These are phyloP conservation scores for Candida sanyaensis DNA, from an alignment of 1,139 yeast species.

Conservation along the genomic window DNA sequence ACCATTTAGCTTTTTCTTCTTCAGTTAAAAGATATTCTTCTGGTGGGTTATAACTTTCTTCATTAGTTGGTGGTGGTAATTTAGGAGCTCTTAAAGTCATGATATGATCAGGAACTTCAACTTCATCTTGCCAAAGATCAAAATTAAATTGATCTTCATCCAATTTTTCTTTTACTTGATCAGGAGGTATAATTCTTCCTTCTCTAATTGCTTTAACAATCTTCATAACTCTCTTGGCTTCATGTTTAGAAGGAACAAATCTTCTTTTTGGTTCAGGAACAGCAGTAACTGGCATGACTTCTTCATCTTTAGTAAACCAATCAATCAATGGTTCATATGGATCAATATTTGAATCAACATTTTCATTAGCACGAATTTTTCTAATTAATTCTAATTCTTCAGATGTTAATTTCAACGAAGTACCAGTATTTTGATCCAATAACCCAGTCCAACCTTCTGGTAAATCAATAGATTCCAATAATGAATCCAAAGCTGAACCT, in stretches of 20 bases:
- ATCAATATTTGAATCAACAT: conserved; percentile 75
- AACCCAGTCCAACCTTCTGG: conserved; percentile 99
- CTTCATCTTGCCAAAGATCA: conserved; percentile 77
- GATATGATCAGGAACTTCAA: conserved; percentile 63
- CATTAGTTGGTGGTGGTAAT: conserved; percentile 93
- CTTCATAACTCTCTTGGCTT: conserved; percentile 95
- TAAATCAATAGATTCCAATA: conserved; percentile 85
- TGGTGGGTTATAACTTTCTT: conserved; percentile 97
- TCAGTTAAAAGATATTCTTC: conserved; percentile 84
- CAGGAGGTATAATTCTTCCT: conserved; percentile 85
- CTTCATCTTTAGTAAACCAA: conserved; percentile 88
- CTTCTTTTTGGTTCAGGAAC: conserved; percentile 97
- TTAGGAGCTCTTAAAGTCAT: conserved; percentile 96
- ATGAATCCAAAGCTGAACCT: conserved; percentile 89
- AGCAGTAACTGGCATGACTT: conserved; percentile 91
- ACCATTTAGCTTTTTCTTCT: conserved; percentile 78
- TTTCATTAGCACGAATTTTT: conserved; percentile 83
- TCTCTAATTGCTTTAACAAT: conserved; percentile 95
- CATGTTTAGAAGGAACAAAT: conserved; percentile 94
- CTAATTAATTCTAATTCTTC: conserved; percentile 90
- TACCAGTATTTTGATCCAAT: conserved; percentile 86
- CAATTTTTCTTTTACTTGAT: conserved; percentile 52
- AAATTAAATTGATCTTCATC: conserved; percentile 53
- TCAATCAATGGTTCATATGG: conserved; percentile 95
- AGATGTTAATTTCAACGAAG: conserved; percentile 77